phyloP scores from a whole-genome alignment of 2,329 filamentous ascomycete species.

The Pseudopithomyces chartarum region DNA sequence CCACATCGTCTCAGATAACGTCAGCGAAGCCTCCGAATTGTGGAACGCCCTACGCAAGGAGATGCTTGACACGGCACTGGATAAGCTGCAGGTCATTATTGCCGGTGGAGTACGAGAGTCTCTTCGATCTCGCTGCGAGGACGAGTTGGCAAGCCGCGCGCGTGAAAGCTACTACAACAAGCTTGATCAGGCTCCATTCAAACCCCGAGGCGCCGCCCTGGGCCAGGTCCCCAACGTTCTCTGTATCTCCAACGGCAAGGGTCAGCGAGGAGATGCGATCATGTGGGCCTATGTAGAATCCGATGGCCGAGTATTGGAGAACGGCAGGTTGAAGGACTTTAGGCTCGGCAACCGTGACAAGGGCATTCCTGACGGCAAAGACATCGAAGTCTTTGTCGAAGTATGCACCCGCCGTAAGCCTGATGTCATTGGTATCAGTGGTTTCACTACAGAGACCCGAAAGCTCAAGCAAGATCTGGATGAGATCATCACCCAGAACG shows the following conservation, averaged over 20 bases:
- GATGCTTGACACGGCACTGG: conserved; percentile 79
- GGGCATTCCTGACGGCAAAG: conserved; percentile 66
- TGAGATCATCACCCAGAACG: conserved; percentile 76
- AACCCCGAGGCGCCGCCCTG: conserved; percentile 88
- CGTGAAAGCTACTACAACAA: conserved; percentile 87
- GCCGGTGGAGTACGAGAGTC: conserved; percentile 94
- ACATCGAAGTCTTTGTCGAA: conserved; percentile 74
- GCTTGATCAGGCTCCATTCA: conserved; percentile 94
- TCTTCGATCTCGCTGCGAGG: conserved; percentile 90
- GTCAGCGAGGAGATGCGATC: conserved; percentile 77
- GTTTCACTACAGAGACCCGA: conserved; percentile 85
- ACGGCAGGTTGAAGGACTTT: conserved; percentile 84
- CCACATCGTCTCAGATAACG: conserved; percentile 92
- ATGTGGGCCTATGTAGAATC: conserved; percentile 94
- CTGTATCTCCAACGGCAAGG: conserved; percentile 83
- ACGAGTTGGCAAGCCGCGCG: conserved; percentile 84
- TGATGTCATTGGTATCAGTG: conserved; percentile 88
- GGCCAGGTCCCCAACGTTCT: conserved; percentile 88
- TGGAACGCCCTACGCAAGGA: conserved; percentile 91
- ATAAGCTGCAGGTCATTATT: conserved; percentile 82
- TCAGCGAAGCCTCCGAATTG: conserved; percentile 89
- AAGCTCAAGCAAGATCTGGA: conserved; percentile 82
- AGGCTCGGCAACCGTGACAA: conserved; percentile 69
- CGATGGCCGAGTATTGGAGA: conserved; percentile 85
- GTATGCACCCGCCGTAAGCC: conserved; percentile 79